Evolutionary conservation across 2,329 filamentous ascomycete species (phyloP).

Genomic region (Ophiosphaerella korrae): DNA sequence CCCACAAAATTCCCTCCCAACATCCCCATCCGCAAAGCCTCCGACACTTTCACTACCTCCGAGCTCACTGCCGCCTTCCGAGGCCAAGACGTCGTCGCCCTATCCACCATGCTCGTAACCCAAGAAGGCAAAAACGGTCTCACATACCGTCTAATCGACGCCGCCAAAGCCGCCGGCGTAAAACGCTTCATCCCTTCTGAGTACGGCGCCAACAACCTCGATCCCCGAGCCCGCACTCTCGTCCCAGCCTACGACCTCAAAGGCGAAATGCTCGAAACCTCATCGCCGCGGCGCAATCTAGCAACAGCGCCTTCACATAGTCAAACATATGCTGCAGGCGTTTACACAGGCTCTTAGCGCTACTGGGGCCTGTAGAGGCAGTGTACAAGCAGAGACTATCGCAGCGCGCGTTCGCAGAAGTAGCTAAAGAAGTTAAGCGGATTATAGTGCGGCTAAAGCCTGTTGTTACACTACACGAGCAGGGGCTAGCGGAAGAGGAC

Average conservation of each 20-base stretch:
- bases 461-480: too few species aligned
- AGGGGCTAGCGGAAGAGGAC: too few species aligned
- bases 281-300: constrained; percentile 23
- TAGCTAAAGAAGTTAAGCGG: too few species aligned
- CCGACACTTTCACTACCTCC: constrained; percentile 25
- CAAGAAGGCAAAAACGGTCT: constrained; percentile 20
- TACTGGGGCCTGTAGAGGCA: too few species aligned
- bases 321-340: constrained; percentile 28
- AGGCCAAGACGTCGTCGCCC: constrained; percentile 44
- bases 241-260: constrained; percentile 47
- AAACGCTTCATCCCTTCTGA: constrained; percentile 49
- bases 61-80: constrained; percentile 41
- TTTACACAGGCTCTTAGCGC: too few species aligned
- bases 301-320: constrained; percentile 20
- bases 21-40: constrained; percentile 34
- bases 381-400: too few species aligned
- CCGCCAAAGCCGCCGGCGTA: constrained; percentile 47
- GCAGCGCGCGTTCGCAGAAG: too few species aligned
- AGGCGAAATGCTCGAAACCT: constrained; percentile 42
- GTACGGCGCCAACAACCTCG: constrained; percentile 47
- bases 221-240: constrained; percentile 33
- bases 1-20: constrained; percentile 26
- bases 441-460: too few species aligned
- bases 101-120: constrained; percentile 32
- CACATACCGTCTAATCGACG: constrained; percentile 44